Evolutionary conservation across 306 rosid genomes (phyloP), one percentile per base, ranked within the genome.

Genomic region (Glycyrrhiza uralensis): DNA sequence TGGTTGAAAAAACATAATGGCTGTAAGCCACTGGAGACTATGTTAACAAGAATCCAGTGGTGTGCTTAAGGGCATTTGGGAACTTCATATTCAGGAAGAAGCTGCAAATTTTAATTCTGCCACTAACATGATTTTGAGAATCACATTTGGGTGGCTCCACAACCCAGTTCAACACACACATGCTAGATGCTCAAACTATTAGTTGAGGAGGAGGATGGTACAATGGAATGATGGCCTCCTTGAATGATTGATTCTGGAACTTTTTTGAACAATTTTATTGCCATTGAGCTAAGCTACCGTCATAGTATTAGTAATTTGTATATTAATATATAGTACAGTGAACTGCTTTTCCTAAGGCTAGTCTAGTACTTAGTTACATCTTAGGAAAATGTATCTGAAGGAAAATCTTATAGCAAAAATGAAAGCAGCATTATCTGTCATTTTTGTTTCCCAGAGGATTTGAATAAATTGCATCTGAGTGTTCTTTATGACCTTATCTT

Each of bases 401-500:
- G 55, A 29, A 44, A 17, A 28, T 67, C 28, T 38, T 55, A 7
- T 9, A 11, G 33, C 22, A 22, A 15, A 69, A 78, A 56, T 24
- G 13, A 4, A 36, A 54, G 17, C 69, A 44, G 50, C 47, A 5
- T 66, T 38, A 14, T 30, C 44, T 7, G 42, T 33, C 39, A 15
- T 14, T 67, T 62, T 47, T 15, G 32, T 52, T 26, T 6, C 76
- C 7, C 5, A 30, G 20, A 58, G 11, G 47, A 18, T 17, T 26
- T 35, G 46, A 46, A 23, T 55, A 9, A 10, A 20, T 42, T 63
- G 49, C 74, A 22, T 35, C 42, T 51, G 56, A 67, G 56, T 23
- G 36, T 50, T 20, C 52, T 35, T 44, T 15, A n/a, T n/a, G n/a
- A n/a, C n/a, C n/a, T n/a, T n/a, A 46, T 82, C 51, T 77, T 47